phyloP scores from a whole-genome alignment of 441 rosid species.

The Erodium moschatum region DNA sequence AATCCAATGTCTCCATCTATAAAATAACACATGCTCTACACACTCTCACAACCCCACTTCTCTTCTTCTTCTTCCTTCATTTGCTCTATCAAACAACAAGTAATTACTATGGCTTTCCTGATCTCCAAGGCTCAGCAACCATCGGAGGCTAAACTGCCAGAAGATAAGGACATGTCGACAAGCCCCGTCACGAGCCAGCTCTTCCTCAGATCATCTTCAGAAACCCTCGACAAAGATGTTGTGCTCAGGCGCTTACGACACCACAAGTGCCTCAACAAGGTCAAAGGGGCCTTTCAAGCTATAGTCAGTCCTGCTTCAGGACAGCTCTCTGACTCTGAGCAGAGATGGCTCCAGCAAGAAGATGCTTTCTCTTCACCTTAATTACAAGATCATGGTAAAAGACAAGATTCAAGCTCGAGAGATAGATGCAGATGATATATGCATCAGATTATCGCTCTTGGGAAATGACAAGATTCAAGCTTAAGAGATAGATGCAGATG shows the following conservation, averaged over 20 bases:
- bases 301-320: slow-evolving; percentile 20
- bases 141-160: slow-evolving; percentile 17
- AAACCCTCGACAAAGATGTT: slow-evolving; percentile 28
- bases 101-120: slow-evolving; percentile 40
- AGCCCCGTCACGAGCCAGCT: slow-evolving; percentile 33
- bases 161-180: slow-evolving; percentile 11
- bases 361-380: slow-evolving; percentile 47
- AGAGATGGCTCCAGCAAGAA: slow-evolving; percentile 4
- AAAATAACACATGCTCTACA: neutral
- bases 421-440: no score
- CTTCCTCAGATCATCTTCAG: slow-evolving; percentile 31
- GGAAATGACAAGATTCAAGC: neutral
- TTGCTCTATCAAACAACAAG: no score
- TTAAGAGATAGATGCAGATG: neutral
- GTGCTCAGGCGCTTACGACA: slow-evolving; percentile 47
- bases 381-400: no score
- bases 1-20: neutral
- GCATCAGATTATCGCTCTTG: no score
- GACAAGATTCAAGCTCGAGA: no score
- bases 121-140: slow-evolving; percentile 25
- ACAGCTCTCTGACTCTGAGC: slow-evolving; percentile 1
- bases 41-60: neutral
- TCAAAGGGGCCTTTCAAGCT: slow-evolving; percentile 27
- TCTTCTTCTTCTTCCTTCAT: no score
- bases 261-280: slow-evolving; percentile 33